phyloP scores from a whole-genome alignment of 768 basidiomycete genomes.

The Kwoniella heveanensis region DNA sequence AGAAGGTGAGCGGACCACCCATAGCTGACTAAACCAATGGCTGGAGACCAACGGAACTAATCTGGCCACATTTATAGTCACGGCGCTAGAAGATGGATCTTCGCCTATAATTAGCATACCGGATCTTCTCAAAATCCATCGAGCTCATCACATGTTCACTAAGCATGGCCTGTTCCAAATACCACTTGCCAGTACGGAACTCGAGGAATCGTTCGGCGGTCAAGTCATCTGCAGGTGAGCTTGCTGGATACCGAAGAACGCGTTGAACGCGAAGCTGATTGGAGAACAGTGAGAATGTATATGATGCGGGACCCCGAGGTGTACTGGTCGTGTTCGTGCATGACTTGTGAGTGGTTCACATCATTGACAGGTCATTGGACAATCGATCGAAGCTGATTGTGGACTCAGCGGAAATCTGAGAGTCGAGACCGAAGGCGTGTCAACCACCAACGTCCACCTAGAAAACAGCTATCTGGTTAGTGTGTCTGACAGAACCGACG shows the following conservation, averaged over 20 bases:
- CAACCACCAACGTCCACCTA: slow-evolving; percentile 65
- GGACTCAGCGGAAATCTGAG: slow-evolving; percentile 77
- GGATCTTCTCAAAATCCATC: slow-evolving; percentile 87
- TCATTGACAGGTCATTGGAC: too few relatives aligned
- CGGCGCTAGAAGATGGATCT: slow-evolving; percentile 17
- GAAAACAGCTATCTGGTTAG: slow-evolving; percentile 83
- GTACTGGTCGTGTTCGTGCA: slow-evolving; percentile 80
- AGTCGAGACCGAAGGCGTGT: slow-evolving; percentile 73
- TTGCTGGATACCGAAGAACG: slow-evolving; percentile 46
- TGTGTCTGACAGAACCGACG: too few relatives aligned
- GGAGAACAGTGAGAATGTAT: slow-evolving; percentile 68
- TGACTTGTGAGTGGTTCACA: slow-evolving; percentile 72
- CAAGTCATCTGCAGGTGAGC: slow-evolving; percentile 76
- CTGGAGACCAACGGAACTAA: background rate
- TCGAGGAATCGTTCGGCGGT: slow-evolving; percentile 72
- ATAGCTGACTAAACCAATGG: background rate
- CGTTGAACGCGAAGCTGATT: background rate
- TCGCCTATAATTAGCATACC: slow-evolving; percentile 27
- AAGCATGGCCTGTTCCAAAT: slow-evolving; percentile 76
- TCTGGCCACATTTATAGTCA: slow-evolving; percentile 3
- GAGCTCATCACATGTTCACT: slow-evolving; percentile 79
- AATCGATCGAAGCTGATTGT: background rate
- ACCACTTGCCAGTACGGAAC: slow-evolving; percentile 67
- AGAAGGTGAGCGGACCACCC: slow-evolving; percentile 63
- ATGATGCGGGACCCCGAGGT: slow-evolving; percentile 58